Evolutionary conservation across 2,329 filamentous ascomycete species (phyloP), one percentile per base, ranked within the genome.

Genomic region (Stachybotrys chartarum): DNA sequence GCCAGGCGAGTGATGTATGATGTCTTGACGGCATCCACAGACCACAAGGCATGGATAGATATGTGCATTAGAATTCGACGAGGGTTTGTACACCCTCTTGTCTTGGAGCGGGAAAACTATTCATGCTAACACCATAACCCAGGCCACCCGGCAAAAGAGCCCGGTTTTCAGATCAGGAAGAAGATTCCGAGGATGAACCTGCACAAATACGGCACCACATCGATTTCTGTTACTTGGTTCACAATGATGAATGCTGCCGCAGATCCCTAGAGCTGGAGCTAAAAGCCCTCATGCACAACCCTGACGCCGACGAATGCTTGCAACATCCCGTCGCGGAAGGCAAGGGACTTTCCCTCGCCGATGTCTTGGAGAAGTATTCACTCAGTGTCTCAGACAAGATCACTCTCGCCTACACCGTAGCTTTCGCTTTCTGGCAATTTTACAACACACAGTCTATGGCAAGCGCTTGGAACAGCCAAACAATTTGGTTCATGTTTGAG

Each of bases 381-480:
- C 49, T 60, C 6, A 59, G 46, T 11, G 45, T 53, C 7, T 52
- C 32, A 48, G 59, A 60, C 14, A 60, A 58, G 16, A 17, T 60
- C 7, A 44, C 55, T 11, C 48, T 61, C 7, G 53, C 59, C 1
- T 50, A 58, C 35, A 32, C 54, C 7, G 48, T 61, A 30, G 52
- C 59, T 6, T 50, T 44, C 10, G 56, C 59, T 3, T 58, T 53
- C n/a, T 58, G 56, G 52, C 55, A 59, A 14, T 60, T 56, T 30
- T 61, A 61, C 14, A 53, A 60, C 35, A 60, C 60, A n/a, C 53
- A 59, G 1, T 47, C 55, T 18, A 59, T 60, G 58, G 32, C 53
- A 1, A 46, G 47, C 8, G 50, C 45, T 12, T 61, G 60, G 60
- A 61, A 35, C 8, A 61, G 57, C 48, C 45, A 50, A 1, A 46